phyloP scores from a whole-genome alignment of 306 rosid genomes.

The Vachellia collinsii region DNA sequence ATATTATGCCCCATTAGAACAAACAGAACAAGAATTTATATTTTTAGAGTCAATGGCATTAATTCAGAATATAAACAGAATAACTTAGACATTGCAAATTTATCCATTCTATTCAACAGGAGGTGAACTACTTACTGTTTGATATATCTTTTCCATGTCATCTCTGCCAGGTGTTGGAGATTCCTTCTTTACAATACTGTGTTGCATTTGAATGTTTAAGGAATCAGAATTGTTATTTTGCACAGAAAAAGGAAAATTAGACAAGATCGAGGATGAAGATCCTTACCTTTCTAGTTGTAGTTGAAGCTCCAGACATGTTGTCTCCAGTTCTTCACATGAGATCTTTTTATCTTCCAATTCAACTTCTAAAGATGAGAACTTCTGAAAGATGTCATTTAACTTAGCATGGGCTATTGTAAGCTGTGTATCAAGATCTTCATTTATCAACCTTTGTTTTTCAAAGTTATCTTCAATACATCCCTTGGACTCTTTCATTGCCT shows the following conservation, averaged over 20 bases:
- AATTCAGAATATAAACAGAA: not conserved
- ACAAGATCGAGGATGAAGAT: not conserved
- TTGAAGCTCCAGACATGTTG: slow-evolving; percentile 85
- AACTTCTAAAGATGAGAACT: slow-evolving; percentile 72
- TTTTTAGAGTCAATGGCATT: not conserved
- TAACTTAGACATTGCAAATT: not conserved
- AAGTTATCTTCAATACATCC: slow-evolving; percentile 55
- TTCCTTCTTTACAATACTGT: slow-evolving; percentile 74
- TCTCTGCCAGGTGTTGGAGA: slow-evolving; percentile 47
- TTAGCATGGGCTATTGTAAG: slow-evolving; percentile 58
- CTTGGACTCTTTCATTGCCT: slow-evolving; percentile 52
- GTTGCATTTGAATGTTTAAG: slow-evolving; percentile 33
- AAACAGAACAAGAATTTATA: not conserved
- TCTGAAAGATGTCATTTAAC: slow-evolving; percentile 60
- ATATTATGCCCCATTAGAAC: not conserved
- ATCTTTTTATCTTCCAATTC: slow-evolving; percentile 72
- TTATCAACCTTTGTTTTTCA: slow-evolving; percentile 57
- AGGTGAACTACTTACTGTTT: slow-evolving; percentile 54
- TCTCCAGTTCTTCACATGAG: slow-evolving; percentile 75
- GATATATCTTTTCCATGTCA: slow-evolving; percentile 62
- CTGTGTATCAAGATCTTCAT: slow-evolving; percentile 77
- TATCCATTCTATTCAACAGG: slow-evolving; percentile 11
- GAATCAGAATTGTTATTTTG: slow-evolving; percentile 29
- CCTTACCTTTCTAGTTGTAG: slow-evolving; percentile 85
- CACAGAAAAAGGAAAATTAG: not conserved